Evolutionary conservation across 768 basidiomycete genomes (phyloP), one percentile per base, ranked within the genome.

Genomic region (Royoungia palumana): DNA sequence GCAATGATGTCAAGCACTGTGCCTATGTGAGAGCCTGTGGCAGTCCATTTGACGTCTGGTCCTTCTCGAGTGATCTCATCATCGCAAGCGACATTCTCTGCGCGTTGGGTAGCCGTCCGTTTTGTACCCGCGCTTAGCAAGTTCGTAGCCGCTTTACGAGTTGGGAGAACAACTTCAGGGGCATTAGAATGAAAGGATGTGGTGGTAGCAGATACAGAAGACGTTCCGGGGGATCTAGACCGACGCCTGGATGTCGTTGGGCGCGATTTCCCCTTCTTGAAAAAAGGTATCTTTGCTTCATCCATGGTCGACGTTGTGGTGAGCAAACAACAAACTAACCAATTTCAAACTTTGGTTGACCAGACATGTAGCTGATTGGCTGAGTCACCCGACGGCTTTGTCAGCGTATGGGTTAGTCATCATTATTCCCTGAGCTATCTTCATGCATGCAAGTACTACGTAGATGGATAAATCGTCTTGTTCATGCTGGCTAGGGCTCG

Each of bases 261-360:
- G 2, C 92, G 78, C 4, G 83, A 76, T 57, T 85, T 87, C 35
- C 87, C 84, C 63, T 86, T 89, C 72, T 88, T 95, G 72, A 95
- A 91, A 71, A 96, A 94, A 4, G 90, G 84, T 0, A 95, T 90
- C 40, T 75, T 80, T 13, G 77, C 60, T 44, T 69, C 53, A 43
- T 66, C 62, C 21, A 54, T 41, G 41, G 69, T 54, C 59, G 67
- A 63, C 67, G 72, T 73, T 20, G 50, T 59, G 46, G 48, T 47
- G 35, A 35, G 10, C 40, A 17, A 20, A 12, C 30, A 41, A 46
- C 21, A 17, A 40, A 35, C 16, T 30, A 28, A 8, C 8, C 25
- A 27, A 10, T 4, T 22, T 6, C 14, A 8, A n/a, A n/a, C 16
- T 6, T 6, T 16, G 2, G 20, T n/a, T 17, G 12, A 14, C 30